Conservation (phyloP, 2,329 filamentous ascomycete genomes). For the Colletotrichum noveboracense region DNA sequence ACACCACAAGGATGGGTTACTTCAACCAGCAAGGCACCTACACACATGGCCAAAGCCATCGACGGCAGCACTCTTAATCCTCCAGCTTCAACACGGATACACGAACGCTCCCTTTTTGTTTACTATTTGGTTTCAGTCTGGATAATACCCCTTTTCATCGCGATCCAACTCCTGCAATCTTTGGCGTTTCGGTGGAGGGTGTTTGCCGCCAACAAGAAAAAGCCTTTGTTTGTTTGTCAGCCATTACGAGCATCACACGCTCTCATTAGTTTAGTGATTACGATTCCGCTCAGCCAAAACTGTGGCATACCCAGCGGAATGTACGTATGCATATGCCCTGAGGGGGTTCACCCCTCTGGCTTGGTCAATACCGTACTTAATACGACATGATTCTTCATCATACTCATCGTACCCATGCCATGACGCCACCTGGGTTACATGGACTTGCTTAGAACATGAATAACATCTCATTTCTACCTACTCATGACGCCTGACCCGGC, state of each 20-base stretch:
- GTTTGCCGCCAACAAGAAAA: background rate
- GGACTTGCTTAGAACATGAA: conserved; percentile 10
- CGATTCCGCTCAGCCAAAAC: background rate
- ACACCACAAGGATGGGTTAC: background rate
- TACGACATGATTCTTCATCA: background rate
- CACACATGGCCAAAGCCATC: background rate
- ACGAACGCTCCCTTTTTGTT: background rate
- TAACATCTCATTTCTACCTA: conserved; percentile 23
- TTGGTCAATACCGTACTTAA: background rate
- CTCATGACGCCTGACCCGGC: conserved; percentile 23
- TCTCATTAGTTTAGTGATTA: background rate
- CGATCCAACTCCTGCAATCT: background rate
- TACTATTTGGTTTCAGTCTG: conserved; percentile 8
- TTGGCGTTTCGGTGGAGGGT: background rate
- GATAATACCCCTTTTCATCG: conserved; percentile 20
- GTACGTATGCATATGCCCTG: background rate
- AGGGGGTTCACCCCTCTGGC: background rate
- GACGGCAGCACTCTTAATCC: background rate
- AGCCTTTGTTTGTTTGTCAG: background rate
- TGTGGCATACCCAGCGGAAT: background rate
- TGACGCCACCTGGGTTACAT: background rate
- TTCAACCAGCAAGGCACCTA: background rate
- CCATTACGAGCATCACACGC: background rate
- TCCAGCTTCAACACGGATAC: background rate
- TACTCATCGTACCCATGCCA: background rate